These are phyloP conservation scores for Fusarium papillatum DNA, from an alignment of 2,329 filamentous ascomycete species.

Conservation along the genomic window DNA sequence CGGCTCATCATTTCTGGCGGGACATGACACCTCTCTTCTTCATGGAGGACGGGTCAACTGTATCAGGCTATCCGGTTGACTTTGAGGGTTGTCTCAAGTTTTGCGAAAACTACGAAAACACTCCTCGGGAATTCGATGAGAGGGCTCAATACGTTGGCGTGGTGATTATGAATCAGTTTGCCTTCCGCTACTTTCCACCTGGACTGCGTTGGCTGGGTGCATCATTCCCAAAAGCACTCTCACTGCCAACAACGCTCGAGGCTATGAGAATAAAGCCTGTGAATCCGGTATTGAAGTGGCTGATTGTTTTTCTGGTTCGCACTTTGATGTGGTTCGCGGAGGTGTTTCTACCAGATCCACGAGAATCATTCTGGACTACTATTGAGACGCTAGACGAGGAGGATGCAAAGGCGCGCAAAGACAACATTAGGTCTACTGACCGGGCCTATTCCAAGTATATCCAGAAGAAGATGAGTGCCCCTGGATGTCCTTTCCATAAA, in stretches of 20 bases:
- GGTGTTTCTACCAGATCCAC: conserved; percentile 5
- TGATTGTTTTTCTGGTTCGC: conserved; percentile 10
- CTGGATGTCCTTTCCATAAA: conserved; percentile 6
- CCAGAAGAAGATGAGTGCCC: not conserved
- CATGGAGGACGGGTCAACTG: not conserved
- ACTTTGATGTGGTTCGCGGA: conserved; percentile 9
- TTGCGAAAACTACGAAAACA: conserved; percentile 14
- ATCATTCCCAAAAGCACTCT: conserved; percentile 9
- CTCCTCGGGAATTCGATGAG: not conserved
- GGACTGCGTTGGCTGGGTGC: conserved; percentile 5
- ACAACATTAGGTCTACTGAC: not conserved
- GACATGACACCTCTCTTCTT: conserved; percentile 18
- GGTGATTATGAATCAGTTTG: conserved; percentile 15
- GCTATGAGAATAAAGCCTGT: conserved; percentile 2
- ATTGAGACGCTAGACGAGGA: not conserved
- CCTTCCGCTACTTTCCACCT: conserved; percentile 13
- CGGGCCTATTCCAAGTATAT: conserved; percentile 4
- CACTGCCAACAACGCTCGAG: conserved; percentile 3
- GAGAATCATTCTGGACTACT: not conserved
- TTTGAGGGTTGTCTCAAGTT: conserved; percentile 2
- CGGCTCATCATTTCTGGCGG: conserved; percentile 14
- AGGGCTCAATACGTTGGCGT: not conserved
- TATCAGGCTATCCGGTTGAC: conserved; percentile 9
- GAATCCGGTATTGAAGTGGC: not conserved
- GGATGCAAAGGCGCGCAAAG: not conserved